Evolutionary conservation across 2,329 filamentous ascomycete genomes (phyloP).

Genomic region (Plenodomus lindquistii): DNA sequence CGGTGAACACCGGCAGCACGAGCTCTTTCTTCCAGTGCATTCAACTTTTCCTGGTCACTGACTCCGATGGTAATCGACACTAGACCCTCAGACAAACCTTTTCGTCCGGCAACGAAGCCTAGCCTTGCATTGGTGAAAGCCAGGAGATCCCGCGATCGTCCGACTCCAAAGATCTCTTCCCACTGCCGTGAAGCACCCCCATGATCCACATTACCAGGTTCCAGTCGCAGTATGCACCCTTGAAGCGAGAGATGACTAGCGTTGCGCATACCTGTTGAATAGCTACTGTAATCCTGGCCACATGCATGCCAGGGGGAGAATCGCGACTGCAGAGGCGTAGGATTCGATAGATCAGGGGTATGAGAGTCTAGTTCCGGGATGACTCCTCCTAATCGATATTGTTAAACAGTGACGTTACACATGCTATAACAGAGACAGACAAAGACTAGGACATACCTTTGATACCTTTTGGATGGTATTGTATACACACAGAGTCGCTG

Average conservation of each 20-base stretch:
- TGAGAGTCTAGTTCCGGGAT: slow-evolving; percentile 52
- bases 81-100: slow-evolving; percentile 43
- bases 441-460: slow-evolving; percentile 19
- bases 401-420: slow-evolving; percentile 1
- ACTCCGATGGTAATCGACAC: slow-evolving; percentile 47
- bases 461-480: slow-evolving; percentile 52
- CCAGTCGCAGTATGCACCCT: slow-evolving; percentile 43
- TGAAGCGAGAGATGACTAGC: slow-evolving; percentile 41
- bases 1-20: slow-evolving; percentile 34
- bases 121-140: slow-evolving; percentile 43
- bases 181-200: slow-evolving; percentile 46
- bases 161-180: slow-evolving; percentile 47
- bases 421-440: slow-evolving; percentile 7
- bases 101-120: slow-evolving; percentile 40
- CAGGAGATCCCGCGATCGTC: slow-evolving; percentile 47
- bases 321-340: slow-evolving; percentile 41
- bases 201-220: slow-evolving; percentile 42
- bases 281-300: slow-evolving; percentile 41
- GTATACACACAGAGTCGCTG: slow-evolving; percentile 42
- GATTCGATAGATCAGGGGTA: slow-evolving; percentile 34
- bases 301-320: slow-evolving; percentile 54
- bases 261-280: slow-evolving; percentile 32
- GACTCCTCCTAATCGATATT: slow-evolving; percentile 40
- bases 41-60: slow-evolving; percentile 35
- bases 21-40: slow-evolving; percentile 39